phyloP scores from a whole-genome alignment of 345 rosid genomes.

The Kandelia obovata region DNA sequence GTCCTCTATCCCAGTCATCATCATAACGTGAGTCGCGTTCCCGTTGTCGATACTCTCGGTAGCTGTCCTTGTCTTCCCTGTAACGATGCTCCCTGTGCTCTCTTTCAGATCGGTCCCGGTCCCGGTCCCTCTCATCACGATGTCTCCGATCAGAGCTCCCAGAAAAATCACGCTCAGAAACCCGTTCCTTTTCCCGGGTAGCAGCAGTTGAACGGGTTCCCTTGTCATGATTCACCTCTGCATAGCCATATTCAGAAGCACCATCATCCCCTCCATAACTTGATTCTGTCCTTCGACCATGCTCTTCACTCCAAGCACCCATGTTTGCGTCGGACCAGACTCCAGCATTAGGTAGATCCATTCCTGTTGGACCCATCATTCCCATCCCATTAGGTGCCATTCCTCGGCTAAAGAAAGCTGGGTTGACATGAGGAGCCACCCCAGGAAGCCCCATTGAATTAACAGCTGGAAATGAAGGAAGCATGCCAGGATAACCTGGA shows the following conservation, averaged over 20 bases:
- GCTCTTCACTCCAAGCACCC: slow-evolving; percentile 75
- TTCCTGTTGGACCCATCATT: slow-evolving; percentile 60
- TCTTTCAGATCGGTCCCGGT: slow-evolving; percentile 55
- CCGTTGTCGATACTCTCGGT: slow-evolving; percentile 60
- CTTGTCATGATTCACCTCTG: slow-evolving; percentile 66
- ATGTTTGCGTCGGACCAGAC: slow-evolving; percentile 73
- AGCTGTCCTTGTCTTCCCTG: slow-evolving; percentile 63
- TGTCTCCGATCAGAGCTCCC: slow-evolving; percentile 72
- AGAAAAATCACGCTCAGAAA: slow-evolving; percentile 69
- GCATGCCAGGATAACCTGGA: slow-evolving; percentile 53
- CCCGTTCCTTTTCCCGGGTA: slow-evolving; percentile 59
- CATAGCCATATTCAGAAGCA: slow-evolving; percentile 75
- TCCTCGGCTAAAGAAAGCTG: slow-evolving; percentile 70
- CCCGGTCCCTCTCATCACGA: slow-evolving; percentile 64
- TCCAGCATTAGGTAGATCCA: slow-evolving; percentile 74
- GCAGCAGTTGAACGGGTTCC: slow-evolving; percentile 47
- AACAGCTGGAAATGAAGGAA: slow-evolving; percentile 61
- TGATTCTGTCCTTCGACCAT: slow-evolving; percentile 76
- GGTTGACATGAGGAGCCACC: slow-evolving; percentile 85
- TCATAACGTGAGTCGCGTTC: slow-evolving; percentile 65
- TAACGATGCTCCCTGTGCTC: slow-evolving; percentile 52
- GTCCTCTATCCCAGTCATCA: slow-evolving; percentile 68
- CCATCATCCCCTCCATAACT: slow-evolving; percentile 79
- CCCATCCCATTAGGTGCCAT: slow-evolving; percentile 80
- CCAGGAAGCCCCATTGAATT: slow-evolving; percentile 71